Evolutionary conservation across 2,329 filamentous ascomycete species (phyloP).

Genomic region (Phaeosphaeriaceae sp.): DNA sequence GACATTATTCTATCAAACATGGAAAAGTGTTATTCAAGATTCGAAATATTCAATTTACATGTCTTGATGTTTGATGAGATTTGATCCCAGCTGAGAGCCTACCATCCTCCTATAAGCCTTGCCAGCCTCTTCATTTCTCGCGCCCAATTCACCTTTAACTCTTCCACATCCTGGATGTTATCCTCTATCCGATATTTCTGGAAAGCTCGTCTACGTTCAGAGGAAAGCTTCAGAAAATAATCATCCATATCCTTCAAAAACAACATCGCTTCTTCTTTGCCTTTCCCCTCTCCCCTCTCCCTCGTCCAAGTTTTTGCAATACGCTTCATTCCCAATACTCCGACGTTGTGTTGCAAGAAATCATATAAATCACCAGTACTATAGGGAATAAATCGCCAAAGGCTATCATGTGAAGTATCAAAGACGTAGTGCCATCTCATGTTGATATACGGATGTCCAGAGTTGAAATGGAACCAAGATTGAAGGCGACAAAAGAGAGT

Average conservation of each 20-base stretch:
- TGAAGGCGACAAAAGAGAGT: slow-evolving; percentile 23
- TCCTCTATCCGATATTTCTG: too few relatives aligned
- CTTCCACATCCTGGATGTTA: neutral
- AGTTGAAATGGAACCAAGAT: slow-evolving; percentile 19
- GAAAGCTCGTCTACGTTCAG: too few relatives aligned
- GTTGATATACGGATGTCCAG: neutral
- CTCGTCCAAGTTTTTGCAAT: slow-evolving; percentile 14
- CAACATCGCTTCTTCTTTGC: slow-evolving; percentile 6
- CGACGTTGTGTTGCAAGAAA: slow-evolving; percentile 7
- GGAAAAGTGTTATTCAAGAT: too few relatives aligned
- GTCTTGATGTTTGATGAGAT: neutral
- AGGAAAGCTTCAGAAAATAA: too few relatives aligned
- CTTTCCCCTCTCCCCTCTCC: slow-evolving; percentile 5
- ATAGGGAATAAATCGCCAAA: neutral
- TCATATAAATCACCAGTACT: neutral
- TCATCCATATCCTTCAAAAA: slow-evolving; percentile 13
- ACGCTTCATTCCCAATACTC: slow-evolving; percentile 8
- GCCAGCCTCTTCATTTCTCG: slow-evolving; percentile 4
- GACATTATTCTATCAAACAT: too few relatives aligned
- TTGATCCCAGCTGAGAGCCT: too few relatives aligned
- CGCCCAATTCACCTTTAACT: slow-evolving; percentile 1
- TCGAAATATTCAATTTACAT: too few relatives aligned
- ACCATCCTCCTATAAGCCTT: slow-evolving; percentile 11
- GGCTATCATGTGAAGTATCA: neutral
- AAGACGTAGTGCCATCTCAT: slow-evolving; percentile 17